These are phyloP conservation scores for Fusarium sp. DNA, from an alignment of 2,329 filamentous ascomycete genomes.

Conservation along the genomic window DNA sequence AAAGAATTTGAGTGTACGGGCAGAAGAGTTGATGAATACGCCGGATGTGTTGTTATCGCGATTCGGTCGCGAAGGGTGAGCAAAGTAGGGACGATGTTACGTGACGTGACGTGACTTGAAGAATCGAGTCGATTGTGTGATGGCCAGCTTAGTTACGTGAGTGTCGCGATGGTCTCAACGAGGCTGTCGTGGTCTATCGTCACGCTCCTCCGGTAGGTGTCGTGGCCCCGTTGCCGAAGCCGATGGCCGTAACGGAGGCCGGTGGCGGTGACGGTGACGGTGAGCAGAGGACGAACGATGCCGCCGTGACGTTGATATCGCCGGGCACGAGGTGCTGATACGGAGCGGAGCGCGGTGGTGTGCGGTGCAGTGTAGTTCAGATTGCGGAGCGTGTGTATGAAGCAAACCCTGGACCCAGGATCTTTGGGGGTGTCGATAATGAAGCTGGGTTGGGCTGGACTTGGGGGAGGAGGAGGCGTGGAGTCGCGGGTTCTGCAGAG, in stretches of 20 bases:
- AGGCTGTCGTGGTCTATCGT: constrained; percentile 28
- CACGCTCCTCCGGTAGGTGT: constrained; percentile 25
- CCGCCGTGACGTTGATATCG: constrained; percentile 39
- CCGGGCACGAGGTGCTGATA: constrained; percentile 41
- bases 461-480: constrained; percentile 52
- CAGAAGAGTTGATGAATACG: constrained; percentile 15
- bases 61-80: constrained; percentile 25
- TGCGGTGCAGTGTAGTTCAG: constrained; percentile 43
- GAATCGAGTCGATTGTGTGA: constrained; percentile 18
- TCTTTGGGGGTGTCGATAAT: constrained; percentile 58
- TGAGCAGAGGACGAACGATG: constrained; percentile 27
- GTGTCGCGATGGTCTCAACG: constrained; percentile 25
- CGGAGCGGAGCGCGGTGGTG: constrained; percentile 42
- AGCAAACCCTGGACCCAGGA: constrained; percentile 48
- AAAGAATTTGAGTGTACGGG: constrained; percentile 17
- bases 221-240: constrained; percentile 37
- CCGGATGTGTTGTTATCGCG: constrained; percentile 26
- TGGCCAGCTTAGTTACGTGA: constrained; percentile 17
- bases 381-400: constrained; percentile 46
- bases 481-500: constrained; percentile 52
- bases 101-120: constrained; percentile 36
- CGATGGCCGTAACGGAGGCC: constrained; percentile 38
- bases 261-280: constrained; percentile 40
- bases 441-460: constrained; percentile 49
- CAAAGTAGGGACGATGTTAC: constrained; percentile 27